phyloP scores from a whole-genome alignment of 106 monocot species.

The Acorus calamus region DNA sequence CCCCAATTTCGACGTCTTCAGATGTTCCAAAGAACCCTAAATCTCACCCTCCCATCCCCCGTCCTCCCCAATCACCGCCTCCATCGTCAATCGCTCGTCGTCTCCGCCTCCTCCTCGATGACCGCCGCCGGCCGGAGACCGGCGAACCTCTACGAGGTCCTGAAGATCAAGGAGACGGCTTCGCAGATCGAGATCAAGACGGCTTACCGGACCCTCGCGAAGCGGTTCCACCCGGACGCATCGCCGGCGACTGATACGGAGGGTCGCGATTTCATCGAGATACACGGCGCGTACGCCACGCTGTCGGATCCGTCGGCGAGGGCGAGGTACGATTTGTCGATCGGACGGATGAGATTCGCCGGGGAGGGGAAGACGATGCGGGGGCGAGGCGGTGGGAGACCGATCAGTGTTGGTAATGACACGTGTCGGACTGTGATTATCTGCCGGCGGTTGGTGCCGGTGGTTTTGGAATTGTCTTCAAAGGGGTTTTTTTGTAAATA shows the following conservation, averaged over 20 bases:
- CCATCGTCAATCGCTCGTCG: not conserved
- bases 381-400: conserved; percentile 29
- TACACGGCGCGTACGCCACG: conserved; percentile 35
- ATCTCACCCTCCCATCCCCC: not conserved
- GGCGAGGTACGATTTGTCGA: conserved; percentile 24
- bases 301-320: conserved; percentile 29
- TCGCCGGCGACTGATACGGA: not conserved
- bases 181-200: conserved; percentile 36
- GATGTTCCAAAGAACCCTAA: not conserved
- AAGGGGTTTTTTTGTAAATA: too few relatives aligned
- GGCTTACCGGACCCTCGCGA: conserved; percentile 54
- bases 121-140: not conserved
- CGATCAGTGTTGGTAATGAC: conserved; percentile 37
- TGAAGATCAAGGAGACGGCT: conserved; percentile 33
- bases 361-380: not conserved
- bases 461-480: too few relatives aligned
- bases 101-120: not conserved
- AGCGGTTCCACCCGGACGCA: conserved; percentile 55
- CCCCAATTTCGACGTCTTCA: too few relatives aligned
- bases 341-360: conserved; percentile 7
- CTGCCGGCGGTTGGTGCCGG: too few relatives aligned
- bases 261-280: conserved; percentile 24
- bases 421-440: too few relatives aligned
- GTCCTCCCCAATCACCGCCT: not conserved
- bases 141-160: conserved; percentile 31